Base-by-base conservation (phyloP, 306 rosid species). In the Crataegus laevigata region DNA sequence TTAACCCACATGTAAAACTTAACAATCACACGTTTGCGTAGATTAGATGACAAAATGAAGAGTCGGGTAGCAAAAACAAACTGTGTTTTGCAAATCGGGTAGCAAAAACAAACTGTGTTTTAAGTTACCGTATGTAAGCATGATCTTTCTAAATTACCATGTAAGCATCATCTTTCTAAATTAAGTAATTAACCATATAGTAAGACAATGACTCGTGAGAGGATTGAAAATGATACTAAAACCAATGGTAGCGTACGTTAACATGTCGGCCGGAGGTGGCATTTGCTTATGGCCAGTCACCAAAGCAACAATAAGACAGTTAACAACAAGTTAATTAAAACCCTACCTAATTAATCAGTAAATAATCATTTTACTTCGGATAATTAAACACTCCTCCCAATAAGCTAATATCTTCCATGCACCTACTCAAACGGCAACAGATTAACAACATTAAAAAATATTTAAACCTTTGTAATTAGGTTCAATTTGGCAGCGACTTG, bases 401-500 rank as follows among this genome's bases (percentile, higher is more conserved):
- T 61, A 61, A 15, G 21, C 8, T 6, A 6, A 3, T 62, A 62
- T 29, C 67, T 29, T 62, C 67, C 67, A 7, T 1, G 11, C 12
- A 62, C 67, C 67, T 62, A 62, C 67, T 26, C 19, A 14, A 28
- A 12, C 66, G 38, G 28, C 66, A 6, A 61, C 28, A 28, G 7
- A 47, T 47, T 43, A 43, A 30, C 11, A 62, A 21, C 11, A 11
- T 11, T 11, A 45, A 43, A 24, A 12, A n/a, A 28, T 22, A 18
- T 3, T 21, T 3, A 28, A 15, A 18, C 4, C 5, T 40, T 47
- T 10, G 4, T 32, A 18, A 7, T 51, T 21, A 36, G 43, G 79
- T 36, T 80, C 79, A 82, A 89, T 87, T 80, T 47, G 72, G 81
- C 80, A 80, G 52, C 72, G 28, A 78, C 70, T 24, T 8, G 19